Base-by-base conservation (phyloP, 306 rosid species). In the Quercus ilex region DNA sequence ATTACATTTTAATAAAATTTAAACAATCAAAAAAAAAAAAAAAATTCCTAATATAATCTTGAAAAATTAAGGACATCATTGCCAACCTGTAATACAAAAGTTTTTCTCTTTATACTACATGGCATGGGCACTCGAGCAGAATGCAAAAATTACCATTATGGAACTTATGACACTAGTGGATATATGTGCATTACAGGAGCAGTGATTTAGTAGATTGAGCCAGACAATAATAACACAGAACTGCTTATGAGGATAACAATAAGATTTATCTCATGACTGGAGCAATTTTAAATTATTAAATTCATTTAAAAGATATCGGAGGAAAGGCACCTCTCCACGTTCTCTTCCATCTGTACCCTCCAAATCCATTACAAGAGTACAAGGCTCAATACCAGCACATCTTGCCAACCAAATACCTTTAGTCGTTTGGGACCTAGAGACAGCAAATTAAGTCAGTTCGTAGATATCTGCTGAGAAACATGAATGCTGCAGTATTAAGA, bases 311-410 rank as follows among this genome's bases (percentile, higher is more conserved):
- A 77, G 64, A 70, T 74, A 55, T 25, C 38, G 35, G 41, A 55
- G 28, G 60, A 76, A 74, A 77, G 52, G 79, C 86, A 96, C 99
- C 99, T 96, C 99, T 87, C 99, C 99, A n/a, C 99, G 93, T 84
- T 96, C 99, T 85, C 99, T 89, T 84, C 99, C 99, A 87, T 96
- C 99, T 23, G 99, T 93, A 76, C 99, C 99, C 90, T 93, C 99
- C 85, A 96, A 88, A 87, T 96, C 99, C 99, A 96, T 93, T 69
- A 91, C 99, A 83, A 96, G 81, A 17, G 99, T 96, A 78, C 91
- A 91, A 72, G 99, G 99, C 80, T 93, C 98, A 53, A 96, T 93
- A 80, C 96, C 99, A 17, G 83, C 82, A 80, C 99, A 93, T 77
- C 71, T 89, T 74, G 99, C 99, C 84, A 91, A 84, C 99, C 99